phyloP scores from a whole-genome alignment of 208 protist genomes.

The Crithidia brevicula region DNA sequence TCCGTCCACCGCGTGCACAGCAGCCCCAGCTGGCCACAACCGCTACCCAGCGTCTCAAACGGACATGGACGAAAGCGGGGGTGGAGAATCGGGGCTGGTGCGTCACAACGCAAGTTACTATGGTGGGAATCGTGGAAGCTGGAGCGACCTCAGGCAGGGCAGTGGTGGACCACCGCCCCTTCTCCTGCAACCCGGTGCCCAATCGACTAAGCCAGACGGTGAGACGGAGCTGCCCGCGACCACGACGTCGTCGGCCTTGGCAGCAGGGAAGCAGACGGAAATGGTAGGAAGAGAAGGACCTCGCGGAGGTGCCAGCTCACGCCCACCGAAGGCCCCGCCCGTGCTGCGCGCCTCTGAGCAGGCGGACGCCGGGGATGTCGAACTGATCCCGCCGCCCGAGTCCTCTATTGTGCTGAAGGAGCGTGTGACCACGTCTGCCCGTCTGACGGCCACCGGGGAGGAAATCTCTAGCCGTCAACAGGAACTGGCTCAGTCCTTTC shows the following conservation, averaged over 20 bases:
- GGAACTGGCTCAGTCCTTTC: slow-evolving; percentile 38
- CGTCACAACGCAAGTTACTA: slow-evolving; percentile 7
- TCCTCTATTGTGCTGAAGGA: slow-evolving; percentile 5
- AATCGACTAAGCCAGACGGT: too few species aligned
- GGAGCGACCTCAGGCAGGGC: neutral
- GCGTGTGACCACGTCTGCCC: neutral
- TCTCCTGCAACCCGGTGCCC: neutral
- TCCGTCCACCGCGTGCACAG: neutral
- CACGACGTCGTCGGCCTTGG: too few species aligned
- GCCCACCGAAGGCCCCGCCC: neutral
- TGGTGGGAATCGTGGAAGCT: neutral
- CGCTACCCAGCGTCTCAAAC: too few species aligned
- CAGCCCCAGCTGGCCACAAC: neutral
- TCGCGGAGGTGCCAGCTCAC: neutral
- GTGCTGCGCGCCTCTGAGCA: neutral
- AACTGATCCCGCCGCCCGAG: neutral
- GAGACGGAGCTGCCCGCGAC: too few species aligned
- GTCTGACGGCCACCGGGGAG: neutral
- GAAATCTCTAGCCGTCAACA: slow-evolving; percentile 22
- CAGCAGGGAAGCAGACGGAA: neutral
- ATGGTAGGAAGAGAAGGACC: neutral
- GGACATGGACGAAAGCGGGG: neutral
- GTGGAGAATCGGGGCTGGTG: neutral
- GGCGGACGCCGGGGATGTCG: neutral
- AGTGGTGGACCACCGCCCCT: slow-evolving; percentile 5